Conservation (phyloP, 2,329 filamentous ascomycete species). For the Paecilomyces variotii region DNA sequence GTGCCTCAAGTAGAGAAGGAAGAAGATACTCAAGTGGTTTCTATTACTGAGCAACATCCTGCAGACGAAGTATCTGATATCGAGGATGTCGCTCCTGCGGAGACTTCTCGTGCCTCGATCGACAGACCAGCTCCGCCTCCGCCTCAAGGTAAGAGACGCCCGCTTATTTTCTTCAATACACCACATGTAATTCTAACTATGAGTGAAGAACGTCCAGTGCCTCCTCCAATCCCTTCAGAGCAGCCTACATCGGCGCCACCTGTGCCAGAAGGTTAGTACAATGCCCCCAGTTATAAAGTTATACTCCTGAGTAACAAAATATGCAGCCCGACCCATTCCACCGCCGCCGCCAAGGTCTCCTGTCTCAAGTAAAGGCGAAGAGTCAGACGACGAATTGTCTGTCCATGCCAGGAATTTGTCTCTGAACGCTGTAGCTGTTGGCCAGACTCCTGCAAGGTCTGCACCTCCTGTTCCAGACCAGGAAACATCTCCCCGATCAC, state of each 20-base stretch:
- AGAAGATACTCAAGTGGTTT: slow-evolving; percentile 35
- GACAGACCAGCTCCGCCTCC: slow-evolving; percentile 39
- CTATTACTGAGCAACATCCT: slow-evolving; percentile 34
- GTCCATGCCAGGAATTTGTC: slow-evolving; percentile 40
- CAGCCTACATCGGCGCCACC: slow-evolving; percentile 28
- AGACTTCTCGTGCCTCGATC: slow-evolving; percentile 25
- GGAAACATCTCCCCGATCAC: slow-evolving; percentile 19
- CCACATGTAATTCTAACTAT: background rate
- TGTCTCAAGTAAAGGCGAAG: slow-evolving; percentile 67
- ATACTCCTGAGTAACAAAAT: slow-evolving; percentile 16
- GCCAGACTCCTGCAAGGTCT: slow-evolving; percentile 38
- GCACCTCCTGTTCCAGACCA: slow-evolving; percentile 37
- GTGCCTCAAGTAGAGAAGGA: slow-evolving; percentile 43
- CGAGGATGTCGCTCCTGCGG: slow-evolving; percentile 40
- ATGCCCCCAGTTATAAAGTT: background rate
- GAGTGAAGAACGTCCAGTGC: slow-evolving; percentile 35
- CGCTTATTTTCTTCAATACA: background rate
- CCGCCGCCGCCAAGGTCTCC: slow-evolving; percentile 45
- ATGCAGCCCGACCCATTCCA: slow-evolving; percentile 55
- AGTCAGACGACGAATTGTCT: slow-evolving; percentile 82
- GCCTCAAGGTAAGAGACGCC: slow-evolving; percentile 44
- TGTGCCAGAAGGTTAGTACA: slow-evolving; percentile 49
- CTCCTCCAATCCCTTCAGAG: slow-evolving; percentile 28
- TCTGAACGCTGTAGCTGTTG: slow-evolving; percentile 33
- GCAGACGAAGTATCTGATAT: slow-evolving; percentile 46